Percentiles rank a stretch among this genome's conserved stretches.
Conservation (phyloP, 208 protist genomes). For the Wallacemonas collosoma region DNA sequence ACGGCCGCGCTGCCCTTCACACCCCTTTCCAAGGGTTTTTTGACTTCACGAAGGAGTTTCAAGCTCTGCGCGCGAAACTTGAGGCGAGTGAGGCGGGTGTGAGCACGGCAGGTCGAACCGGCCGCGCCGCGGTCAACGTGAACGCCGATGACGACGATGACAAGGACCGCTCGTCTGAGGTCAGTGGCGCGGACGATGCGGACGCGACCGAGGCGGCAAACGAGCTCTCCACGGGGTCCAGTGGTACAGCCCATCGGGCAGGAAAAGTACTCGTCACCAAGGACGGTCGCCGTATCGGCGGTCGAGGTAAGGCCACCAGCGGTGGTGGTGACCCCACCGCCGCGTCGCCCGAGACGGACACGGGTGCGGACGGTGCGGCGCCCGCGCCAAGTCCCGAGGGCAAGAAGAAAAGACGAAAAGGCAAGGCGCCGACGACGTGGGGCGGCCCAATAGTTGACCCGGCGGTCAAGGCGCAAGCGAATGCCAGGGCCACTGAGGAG, state of each 20-base stretch:
- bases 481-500: conserved; percentile 51
- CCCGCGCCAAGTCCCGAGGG: not conserved
- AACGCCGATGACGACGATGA: conserved; percentile 19
- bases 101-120: conserved; percentile 21
- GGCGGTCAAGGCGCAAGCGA: conserved; percentile 39
- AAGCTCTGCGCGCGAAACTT: conserved; percentile 40
- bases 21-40: conserved; percentile 24
- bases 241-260: conserved; percentile 5
- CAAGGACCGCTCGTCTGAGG: conserved; percentile 8
- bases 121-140: not conserved
- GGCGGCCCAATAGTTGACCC: conserved; percentile 39
- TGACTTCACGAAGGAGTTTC: conserved; percentile 64
- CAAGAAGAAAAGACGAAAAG: conserved; percentile 43
- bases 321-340: conserved; percentile 3
- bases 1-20: conserved; percentile 29
- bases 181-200: not conserved
- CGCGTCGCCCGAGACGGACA: conserved; percentile 9
- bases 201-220: not conserved
- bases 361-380: not conserved
- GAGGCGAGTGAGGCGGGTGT: conserved; percentile 47
- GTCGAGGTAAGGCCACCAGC: conserved; percentile 31
- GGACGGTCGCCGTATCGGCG: conserved; percentile 57
- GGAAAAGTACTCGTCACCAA: conserved; percentile 60
- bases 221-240: not conserved
- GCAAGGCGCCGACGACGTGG: conserved; percentile 73